A percentile compares a stretch with the other conserved stretches of the same genome.
These are phyloP conservation scores for Ottelia alismoides DNA, from an alignment of 106 monocot species.

Conservation along the genomic window DNA sequence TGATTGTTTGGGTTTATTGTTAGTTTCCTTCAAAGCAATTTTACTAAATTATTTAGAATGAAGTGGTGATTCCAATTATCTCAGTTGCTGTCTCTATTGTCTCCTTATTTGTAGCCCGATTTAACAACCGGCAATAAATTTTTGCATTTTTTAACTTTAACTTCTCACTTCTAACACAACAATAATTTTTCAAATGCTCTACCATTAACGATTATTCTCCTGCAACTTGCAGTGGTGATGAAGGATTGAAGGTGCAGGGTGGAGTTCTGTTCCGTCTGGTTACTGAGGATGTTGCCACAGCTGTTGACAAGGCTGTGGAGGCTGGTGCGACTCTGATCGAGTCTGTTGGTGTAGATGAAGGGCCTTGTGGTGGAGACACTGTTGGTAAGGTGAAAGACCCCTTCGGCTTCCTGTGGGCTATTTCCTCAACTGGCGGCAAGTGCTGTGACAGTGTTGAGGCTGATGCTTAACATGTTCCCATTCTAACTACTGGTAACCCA, in stretches of 20 bases:
- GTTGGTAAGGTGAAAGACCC: constrained; percentile 5
- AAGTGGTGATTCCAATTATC: background rate
- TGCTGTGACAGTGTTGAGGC: too few relatives aligned
- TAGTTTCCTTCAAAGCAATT: too few relatives aligned
- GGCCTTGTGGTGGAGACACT: background rate
- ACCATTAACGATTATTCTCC: background rate
- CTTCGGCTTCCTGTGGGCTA: constrained; percentile 3
- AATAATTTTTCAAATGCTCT: background rate
- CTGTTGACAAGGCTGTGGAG: constrained; percentile 3
- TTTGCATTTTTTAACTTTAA: too few relatives aligned
- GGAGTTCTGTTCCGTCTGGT: constrained; percentile 3
- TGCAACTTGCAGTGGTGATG: background rate
- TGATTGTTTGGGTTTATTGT: too few relatives aligned
- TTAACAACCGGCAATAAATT: too few relatives aligned
- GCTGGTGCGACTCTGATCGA: constrained; percentile 1
- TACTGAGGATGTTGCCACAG: constrained; percentile 1
- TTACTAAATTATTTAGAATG: too few relatives aligned
- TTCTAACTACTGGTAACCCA: too few relatives aligned
- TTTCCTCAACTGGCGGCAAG: too few relatives aligned
- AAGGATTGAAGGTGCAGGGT: background rate
- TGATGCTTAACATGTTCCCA: too few relatives aligned
- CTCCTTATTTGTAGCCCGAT: background rate
- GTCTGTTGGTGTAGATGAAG: background rate
- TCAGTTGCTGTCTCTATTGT: background rate
- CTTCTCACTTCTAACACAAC: too few relatives aligned